Evolutionary conservation across 2,329 filamentous ascomycete species (phyloP).

Genomic region (Emmonsiellopsis sp.): DNA sequence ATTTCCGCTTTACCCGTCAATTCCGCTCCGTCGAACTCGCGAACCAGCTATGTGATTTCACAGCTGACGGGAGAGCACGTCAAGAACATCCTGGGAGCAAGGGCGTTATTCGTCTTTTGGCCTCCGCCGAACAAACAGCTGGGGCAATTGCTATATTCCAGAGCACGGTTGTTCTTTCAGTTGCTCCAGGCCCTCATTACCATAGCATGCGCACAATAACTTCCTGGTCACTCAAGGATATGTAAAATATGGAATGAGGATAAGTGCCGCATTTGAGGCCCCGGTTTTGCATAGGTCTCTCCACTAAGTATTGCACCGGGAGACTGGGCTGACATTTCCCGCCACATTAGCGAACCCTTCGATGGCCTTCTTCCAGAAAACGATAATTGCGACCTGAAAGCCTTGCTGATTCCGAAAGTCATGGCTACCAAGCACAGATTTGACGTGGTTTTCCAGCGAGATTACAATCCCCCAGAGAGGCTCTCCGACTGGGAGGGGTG

Average conservation of each 20-base stretch:
- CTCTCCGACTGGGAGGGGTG: constrained; percentile 33
- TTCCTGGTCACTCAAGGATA: constrained; percentile 47
- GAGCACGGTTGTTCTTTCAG: constrained; percentile 39
- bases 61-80: constrained; percentile 45
- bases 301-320: constrained; percentile 49
- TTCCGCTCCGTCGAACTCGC: constrained; percentile 26
- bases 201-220: too few relatives aligned
- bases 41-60: constrained; percentile 38
- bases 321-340: constrained; percentile 54
- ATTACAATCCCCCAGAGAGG: constrained; percentile 40
- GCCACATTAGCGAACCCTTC: constrained; percentile 47
- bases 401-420: constrained; percentile 45
- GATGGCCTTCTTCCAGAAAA: constrained; percentile 42
- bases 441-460: constrained; percentile 46
- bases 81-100: constrained; percentile 44
- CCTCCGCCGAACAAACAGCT: constrained; percentile 44
- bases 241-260: constrained; percentile 52
- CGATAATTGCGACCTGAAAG: constrained; percentile 44
- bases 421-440: constrained; percentile 48
- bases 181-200: constrained; percentile 47
- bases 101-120: constrained; percentile 42
- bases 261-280: constrained; percentile 43
- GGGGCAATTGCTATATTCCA: constrained; percentile 44
- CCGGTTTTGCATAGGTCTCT: constrained; percentile 50
- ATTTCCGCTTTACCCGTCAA: not conserved